Evolutionary conservation across 1,284 basidiomycete genomes (phyloP).

Genomic region (Pyrrhoderma noxium): DNA sequence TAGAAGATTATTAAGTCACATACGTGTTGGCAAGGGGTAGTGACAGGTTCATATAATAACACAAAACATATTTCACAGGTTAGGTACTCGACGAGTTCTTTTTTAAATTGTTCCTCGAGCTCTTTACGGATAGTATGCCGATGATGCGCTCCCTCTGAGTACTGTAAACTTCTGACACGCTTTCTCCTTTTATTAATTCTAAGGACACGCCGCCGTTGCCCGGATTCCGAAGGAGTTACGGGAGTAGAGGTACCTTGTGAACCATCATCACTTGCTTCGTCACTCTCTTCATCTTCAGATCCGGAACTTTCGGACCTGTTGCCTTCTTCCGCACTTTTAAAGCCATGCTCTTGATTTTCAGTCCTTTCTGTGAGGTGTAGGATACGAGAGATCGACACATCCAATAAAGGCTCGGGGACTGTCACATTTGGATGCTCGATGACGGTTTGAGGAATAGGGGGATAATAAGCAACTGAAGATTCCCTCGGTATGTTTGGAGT

Average conservation of each 20-base stretch:
- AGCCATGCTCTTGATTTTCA: constrained; percentile 40
- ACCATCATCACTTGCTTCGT: constrained; percentile 10
- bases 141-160: constrained; percentile 18
- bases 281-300: constrained; percentile 30
- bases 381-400: constrained; percentile 62
- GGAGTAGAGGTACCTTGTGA: neutral
- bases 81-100: constrained; percentile 67
- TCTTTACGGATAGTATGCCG: constrained; percentile 18
- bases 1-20: constrained; percentile 26
- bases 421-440: constrained; percentile 6
- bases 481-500: constrained; percentile 27
- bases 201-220: no score
- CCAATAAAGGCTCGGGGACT: constrained; percentile 31
- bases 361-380: constrained; percentile 36
- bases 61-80: constrained; percentile 89
- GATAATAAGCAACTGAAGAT: constrained; percentile 30
- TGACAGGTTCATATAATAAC: constrained; percentile 79
- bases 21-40: constrained; percentile 91
- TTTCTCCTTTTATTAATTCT: neutral
- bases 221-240: no score
- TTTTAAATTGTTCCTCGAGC: constrained; percentile 41
- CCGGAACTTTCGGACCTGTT: constrained; percentile 46
- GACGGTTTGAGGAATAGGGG: constrained; percentile 19
- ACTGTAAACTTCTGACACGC: constrained; percentile 7
- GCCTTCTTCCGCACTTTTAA: neutral